phyloP scores from a whole-genome alignment of 2,329 filamentous ascomycete genomes.

The Colletotrichum chlorophyti region DNA sequence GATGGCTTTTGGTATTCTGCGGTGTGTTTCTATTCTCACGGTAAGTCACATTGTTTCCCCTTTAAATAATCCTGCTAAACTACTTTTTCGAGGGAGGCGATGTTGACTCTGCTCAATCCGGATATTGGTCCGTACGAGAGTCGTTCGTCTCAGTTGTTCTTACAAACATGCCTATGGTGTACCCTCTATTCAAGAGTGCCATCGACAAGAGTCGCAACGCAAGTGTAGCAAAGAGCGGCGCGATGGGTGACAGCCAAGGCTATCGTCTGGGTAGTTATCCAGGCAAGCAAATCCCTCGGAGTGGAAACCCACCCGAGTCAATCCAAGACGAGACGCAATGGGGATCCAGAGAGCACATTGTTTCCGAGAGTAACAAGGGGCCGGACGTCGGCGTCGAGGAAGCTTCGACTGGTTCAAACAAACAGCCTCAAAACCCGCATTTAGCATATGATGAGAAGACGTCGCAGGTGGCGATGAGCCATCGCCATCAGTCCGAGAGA shows the following conservation, averaged over 20 bases:
- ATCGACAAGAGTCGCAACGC: slow-evolving; percentile 32
- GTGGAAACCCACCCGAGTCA: not conserved
- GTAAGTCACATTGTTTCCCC: not conserved
- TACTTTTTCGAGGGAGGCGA: slow-evolving; percentile 34
- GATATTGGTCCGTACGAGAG: slow-evolving; percentile 47
- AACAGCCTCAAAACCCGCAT: not conserved
- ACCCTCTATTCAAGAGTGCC: slow-evolving; percentile 38
- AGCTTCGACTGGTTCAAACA: not conserved
- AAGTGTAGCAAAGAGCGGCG: slow-evolving; percentile 11
- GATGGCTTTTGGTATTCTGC: slow-evolving; percentile 20
- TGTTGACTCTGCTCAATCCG: slow-evolving; percentile 38
- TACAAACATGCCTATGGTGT: slow-evolving; percentile 48
- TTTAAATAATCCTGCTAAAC: not conserved
- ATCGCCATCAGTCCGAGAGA: too few relatives aligned
- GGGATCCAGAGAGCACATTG: slow-evolving; percentile 15
- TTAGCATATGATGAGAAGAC: not conserved
- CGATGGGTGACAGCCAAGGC: slow-evolving; percentile 1
- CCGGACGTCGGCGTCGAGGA: not conserved
- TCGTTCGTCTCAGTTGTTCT: slow-evolving; percentile 47
- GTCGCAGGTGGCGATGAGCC: too few relatives aligned
- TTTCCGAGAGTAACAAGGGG: not conserved
- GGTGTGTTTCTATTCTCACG: slow-evolving; percentile 21
- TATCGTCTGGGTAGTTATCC: slow-evolving; percentile 18
- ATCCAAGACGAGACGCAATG: not conserved
- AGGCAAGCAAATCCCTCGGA: not conserved